Evolutionary conservation across 2,329 filamentous ascomycete genomes (phyloP), one percentile per base, ranked within the genome.

Genomic region (Fusarium praegraminearum): DNA sequence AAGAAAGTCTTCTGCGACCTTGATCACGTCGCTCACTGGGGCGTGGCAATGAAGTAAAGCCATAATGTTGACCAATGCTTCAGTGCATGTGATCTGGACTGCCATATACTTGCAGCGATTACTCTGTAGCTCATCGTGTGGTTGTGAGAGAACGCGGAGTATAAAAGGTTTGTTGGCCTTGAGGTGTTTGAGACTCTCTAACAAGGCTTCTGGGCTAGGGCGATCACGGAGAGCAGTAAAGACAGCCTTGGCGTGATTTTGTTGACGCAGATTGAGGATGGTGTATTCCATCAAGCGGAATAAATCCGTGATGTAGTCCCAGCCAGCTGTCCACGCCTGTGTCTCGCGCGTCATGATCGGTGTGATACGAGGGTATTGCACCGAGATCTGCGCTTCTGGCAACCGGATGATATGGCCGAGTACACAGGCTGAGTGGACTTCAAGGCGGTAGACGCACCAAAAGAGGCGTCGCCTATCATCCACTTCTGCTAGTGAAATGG

Each of bases 261-360:
- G 46, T 13, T 52, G 54, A 3, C 54, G 54, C 8, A 57, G 28
- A 35, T 52, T 35, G 1, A 52, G 46, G 0, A 57, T 57, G 0
- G 54, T 46, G 20, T 57, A 57, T 20, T 57, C 54, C 54, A 57
- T 57, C 7, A 52, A 11, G 10, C 54, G 20, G 28, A 57, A 57
- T 0, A 57, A 18, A 7, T 57, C 46, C 1, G 54, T 57, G 5
- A 57, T 57, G 3, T 57, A 57, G 28, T 57, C 54, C 54, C 54
- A 57, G 9, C 54, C 54, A 18, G 54, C 45, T 0, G 54, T 52
- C 54, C 54, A 57, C 11, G 28, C 36, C 8, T 57, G 54, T 8
- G 54, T 43, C 2, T 57, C 46, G 9, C 46, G 46, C n/a, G 26
- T 52, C 54, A 57, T 57, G 12, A 26, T n/a, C 3, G 54, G 54